Evolutionary conservation across 1,139 yeast genomes (phyloP).

Genomic region (Yamadazyma blattariae): DNA sequence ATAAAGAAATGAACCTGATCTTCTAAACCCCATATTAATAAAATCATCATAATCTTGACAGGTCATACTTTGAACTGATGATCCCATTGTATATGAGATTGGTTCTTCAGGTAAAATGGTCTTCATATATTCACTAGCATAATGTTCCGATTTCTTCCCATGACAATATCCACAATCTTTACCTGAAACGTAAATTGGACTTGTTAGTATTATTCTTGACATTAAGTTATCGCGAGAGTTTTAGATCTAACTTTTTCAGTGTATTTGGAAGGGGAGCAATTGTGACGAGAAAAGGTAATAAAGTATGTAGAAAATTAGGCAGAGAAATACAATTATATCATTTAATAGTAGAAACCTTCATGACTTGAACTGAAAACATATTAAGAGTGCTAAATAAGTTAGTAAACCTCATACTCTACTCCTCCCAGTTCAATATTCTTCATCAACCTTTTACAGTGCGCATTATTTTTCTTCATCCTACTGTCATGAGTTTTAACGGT

Average conservation of each 20-base stretch:
- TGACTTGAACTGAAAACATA: no score
- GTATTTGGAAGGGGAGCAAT: no score
- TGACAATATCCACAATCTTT: slow-evolving; percentile 64
- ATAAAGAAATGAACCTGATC: slow-evolving; percentile 75
- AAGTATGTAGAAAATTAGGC: no score
- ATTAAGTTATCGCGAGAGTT: not conserved
- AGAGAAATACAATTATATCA: no score
- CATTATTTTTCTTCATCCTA: not conserved
- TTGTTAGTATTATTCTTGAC: slow-evolving; percentile 9
- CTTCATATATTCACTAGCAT: slow-evolving; percentile 30
- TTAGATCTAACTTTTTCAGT: not conserved
- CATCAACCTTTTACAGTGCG: no score
- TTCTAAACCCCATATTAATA: slow-evolving; percentile 71
- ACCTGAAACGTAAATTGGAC: slow-evolving; percentile 22
- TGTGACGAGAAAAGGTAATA: no score
- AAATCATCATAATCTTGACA: slow-evolving; percentile 56
- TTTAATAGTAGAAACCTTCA: no score
- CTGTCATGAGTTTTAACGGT: slow-evolving; percentile 1
- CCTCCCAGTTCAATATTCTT: no score
- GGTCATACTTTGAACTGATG: slow-evolving; percentile 45
- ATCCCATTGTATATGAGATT: slow-evolving; percentile 45
- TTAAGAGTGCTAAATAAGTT: no score
- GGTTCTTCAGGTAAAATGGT: slow-evolving; percentile 10
- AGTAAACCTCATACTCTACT: no score
- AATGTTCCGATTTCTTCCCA: slow-evolving; percentile 41